A percentile compares a stretch with the other conserved stretches of the same genome.
These are phyloP conservation scores for Grifola frondosa DNA, from an alignment of 1,284 basidiomycete species.

Conservation along the genomic window DNA sequence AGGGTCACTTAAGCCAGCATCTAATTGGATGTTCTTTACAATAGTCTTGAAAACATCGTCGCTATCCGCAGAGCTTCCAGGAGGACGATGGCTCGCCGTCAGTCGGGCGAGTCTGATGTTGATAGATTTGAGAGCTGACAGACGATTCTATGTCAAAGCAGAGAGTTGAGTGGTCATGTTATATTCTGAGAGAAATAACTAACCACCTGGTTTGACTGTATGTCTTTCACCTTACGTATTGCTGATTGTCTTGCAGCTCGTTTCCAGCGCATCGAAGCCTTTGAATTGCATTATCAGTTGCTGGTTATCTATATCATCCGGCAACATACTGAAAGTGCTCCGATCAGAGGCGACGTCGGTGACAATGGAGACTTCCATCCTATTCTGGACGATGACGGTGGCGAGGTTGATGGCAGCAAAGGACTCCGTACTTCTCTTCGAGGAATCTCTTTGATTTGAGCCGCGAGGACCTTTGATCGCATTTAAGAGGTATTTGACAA, in stretches of 20 bases:
- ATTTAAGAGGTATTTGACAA: constrained; percentile 40
- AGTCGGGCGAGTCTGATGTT: constrained; percentile 26
- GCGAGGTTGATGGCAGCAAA: constrained; percentile 14
- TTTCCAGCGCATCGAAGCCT: constrained; percentile 28
- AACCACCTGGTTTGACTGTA: too few species aligned
- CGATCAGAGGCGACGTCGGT: constrained; percentile 31
- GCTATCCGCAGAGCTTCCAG: constrained; percentile 7
- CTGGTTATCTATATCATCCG: neutral
- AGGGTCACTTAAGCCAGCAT: constrained; percentile 48
- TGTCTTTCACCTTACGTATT: constrained; percentile 17
- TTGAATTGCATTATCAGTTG: neutral
- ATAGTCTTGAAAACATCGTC: constrained; percentile 40
- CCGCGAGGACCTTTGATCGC: constrained; percentile 23
- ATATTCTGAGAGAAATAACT: too few species aligned
- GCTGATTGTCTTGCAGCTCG: constrained; percentile 16
- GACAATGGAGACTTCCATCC: constrained; percentile 31
- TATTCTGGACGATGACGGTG: constrained; percentile 30
- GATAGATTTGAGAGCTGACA: constrained; percentile 28
- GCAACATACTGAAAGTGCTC: constrained; percentile 46
- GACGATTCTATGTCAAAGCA: constrained; percentile 13
- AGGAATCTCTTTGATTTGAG: too few species aligned
- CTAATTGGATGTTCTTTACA: constrained; percentile 39
- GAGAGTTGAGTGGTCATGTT: too few species aligned
- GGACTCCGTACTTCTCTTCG: neutral
- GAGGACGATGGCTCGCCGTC: constrained; percentile 22